A percentile compares a stretch with the other conserved stretches of the same genome.
Evolutionary conservation across 2,329 filamentous ascomycete genomes (phyloP).

Genomic region (Pseudogymnoascus sp.): DNA sequence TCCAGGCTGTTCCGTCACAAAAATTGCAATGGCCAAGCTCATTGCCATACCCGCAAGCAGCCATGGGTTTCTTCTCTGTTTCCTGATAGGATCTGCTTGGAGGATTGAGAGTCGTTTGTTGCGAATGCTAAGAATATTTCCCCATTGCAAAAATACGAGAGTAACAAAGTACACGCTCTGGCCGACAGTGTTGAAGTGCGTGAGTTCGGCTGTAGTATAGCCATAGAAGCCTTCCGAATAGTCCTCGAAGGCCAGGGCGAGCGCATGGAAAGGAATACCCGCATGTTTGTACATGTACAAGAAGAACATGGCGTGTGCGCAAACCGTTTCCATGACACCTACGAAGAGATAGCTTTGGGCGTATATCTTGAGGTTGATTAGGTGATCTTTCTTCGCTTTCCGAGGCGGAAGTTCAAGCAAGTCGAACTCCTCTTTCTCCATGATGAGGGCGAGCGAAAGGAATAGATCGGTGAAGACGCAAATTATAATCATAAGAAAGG

Average conservation of each 20-base stretch:
- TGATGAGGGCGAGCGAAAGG: slow-evolving; percentile 42
- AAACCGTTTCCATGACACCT: slow-evolving; percentile 42
- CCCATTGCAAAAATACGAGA: slow-evolving; percentile 45
- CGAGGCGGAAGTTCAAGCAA: slow-evolving; percentile 43
- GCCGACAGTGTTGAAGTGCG: slow-evolving; percentile 40
- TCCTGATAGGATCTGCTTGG: slow-evolving; percentile 41
- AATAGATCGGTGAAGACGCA: slow-evolving; percentile 49
- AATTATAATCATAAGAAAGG: slow-evolving; percentile 51
- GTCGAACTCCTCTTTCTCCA: slow-evolving; percentile 48
- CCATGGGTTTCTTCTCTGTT: slow-evolving; percentile 42
- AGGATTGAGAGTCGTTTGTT: slow-evolving; percentile 44
- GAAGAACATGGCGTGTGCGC: slow-evolving; percentile 46
- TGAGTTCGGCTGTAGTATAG: slow-evolving; percentile 38
- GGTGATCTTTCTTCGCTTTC: slow-evolving; percentile 38
- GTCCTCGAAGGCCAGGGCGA: slow-evolving; percentile 43
- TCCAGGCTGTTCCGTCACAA: slow-evolving; percentile 44
- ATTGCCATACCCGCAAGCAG: slow-evolving; percentile 38
- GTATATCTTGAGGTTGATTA: slow-evolving; percentile 45
- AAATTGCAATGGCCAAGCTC: slow-evolving; percentile 43
- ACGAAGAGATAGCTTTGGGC: slow-evolving; percentile 44
- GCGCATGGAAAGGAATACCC: slow-evolving; percentile 38
- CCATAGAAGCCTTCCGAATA: slow-evolving; percentile 43
- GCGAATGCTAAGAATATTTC: slow-evolving; percentile 41
- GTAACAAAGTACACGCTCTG: slow-evolving; percentile 48
- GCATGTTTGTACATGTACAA: slow-evolving; percentile 42